phyloP scores from a whole-genome alignment of 139 green algal genomes.

The Coccomyxa sp. region DNA sequence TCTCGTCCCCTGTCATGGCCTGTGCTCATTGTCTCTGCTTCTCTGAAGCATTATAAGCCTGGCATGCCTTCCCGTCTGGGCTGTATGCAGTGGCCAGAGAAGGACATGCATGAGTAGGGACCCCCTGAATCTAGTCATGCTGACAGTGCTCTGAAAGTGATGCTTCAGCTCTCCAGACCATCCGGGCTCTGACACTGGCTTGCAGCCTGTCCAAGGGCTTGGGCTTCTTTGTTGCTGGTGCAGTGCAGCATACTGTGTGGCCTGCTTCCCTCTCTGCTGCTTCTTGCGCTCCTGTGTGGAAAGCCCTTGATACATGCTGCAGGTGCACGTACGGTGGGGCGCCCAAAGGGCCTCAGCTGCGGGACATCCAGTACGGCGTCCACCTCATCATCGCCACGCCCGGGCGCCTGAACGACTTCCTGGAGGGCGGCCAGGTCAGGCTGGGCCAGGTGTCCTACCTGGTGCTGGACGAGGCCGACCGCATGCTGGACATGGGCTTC shows the following conservation, averaged over 20 bases:
- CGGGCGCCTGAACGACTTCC: conserved; percentile 89
- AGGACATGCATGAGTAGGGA: no score
- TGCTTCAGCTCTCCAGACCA: no score
- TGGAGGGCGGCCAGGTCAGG: conserved; percentile 63
- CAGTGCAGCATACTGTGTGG: no score
- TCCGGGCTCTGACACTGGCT: no score
- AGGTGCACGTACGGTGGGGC: conserved; percentile 85
- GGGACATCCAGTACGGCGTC: conserved; percentile 69
- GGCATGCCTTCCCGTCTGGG: background rate
- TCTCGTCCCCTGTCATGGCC: background rate
- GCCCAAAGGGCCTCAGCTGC: conserved; percentile 80
- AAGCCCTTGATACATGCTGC: background rate
- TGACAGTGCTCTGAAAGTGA: no score
- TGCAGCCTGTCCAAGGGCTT: no score
- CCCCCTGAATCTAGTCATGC: no score
- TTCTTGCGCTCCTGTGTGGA: background rate
- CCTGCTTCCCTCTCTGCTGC: no score
- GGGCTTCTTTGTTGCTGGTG: background rate
- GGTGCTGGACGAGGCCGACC: conserved; percentile 67
- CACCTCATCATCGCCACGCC: conserved; percentile 89
- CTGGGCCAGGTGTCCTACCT: conserved; percentile 57
- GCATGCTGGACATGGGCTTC: conserved; percentile 78
- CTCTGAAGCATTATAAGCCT: background rate
- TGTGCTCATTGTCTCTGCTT: background rate
- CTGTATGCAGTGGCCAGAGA: no score